Evolutionary conservation across 371 early-diverging fungal genomes (phyloP).

Genomic region (Mortierella sp.): DNA sequence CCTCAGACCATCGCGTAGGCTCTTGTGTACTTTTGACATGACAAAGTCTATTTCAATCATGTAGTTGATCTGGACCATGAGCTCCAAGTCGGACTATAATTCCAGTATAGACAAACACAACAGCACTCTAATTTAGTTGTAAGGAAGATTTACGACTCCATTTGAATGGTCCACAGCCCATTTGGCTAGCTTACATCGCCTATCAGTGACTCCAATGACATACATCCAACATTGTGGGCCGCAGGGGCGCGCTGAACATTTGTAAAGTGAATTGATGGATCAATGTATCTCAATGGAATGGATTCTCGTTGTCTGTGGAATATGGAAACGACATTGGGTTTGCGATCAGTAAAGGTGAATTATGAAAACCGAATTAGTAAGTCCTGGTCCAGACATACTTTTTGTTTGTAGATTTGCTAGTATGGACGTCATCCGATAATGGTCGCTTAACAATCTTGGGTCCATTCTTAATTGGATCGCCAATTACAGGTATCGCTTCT

Average conservation of each 20-base stretch:
- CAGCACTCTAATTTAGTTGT: background rate
- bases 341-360: background rate
- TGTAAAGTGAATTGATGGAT: conserved; percentile 31
- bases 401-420: background rate
- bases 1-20: conserved; percentile 25
- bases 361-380: background rate
- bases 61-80: conserved; percentile 64
- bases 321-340: background rate
- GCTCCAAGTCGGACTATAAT: conserved; percentile 38
- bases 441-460: background rate
- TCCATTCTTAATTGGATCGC: background rate
- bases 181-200: conserved; percentile 27
- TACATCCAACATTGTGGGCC: conserved; percentile 28
- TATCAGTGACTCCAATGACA: conserved; percentile 34
- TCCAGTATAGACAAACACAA: background rate
- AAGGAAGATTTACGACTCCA: background rate
- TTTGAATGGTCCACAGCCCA: no score
- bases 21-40: conserved; percentile 51
- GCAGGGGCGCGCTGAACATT: conserved; percentile 30
- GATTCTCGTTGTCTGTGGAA: background rate
- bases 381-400: background rate
- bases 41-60: conserved; percentile 61
- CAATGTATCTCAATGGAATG: conserved; percentile 21
- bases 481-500: background rate
- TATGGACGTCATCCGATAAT: background rate